A percentile compares a stretch with the other conserved stretches of the same genome.
These are phyloP conservation scores for Sungouiella thailandica DNA, from an alignment of 805 yeast species.

Conservation along the genomic window DNA sequence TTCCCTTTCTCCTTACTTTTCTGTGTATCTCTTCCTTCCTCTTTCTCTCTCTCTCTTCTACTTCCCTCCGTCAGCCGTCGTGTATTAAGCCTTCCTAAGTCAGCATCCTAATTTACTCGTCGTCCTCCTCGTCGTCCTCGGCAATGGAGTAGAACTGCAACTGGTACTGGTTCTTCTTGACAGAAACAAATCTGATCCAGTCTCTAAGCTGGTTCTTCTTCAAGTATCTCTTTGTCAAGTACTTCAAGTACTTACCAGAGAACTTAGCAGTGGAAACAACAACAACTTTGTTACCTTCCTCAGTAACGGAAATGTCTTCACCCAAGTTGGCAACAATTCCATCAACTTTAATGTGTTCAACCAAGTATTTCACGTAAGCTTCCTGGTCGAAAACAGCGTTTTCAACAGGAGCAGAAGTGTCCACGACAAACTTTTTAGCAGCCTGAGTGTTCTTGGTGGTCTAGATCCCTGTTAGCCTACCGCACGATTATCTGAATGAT, in stretches of 20 bases:
- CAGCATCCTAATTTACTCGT: constrained; percentile 77
- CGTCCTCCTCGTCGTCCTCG: constrained; percentile 85
- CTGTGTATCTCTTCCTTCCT: too few species aligned
- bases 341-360: constrained; percentile 99
- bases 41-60: too few species aligned
- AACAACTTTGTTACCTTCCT: constrained; percentile 83
- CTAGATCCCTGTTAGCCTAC: constrained; percentile 71
- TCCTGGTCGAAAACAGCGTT: constrained; percentile 97
- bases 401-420: constrained; percentile 95
- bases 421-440: constrained; percentile 89
- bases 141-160: constrained; percentile 99
- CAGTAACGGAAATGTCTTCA: constrained; percentile 82
- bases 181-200: constrained; percentile 98
- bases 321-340: constrained; percentile 96
- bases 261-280: constrained; percentile 90
- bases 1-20: too few species aligned
- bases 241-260: constrained; percentile 99
- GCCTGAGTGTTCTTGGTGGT: constrained; percentile 66
- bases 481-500: constrained; percentile 44
- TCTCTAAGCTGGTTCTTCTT: constrained; percentile 99
- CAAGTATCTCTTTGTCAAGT: constrained; percentile 99
- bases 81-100: too few species aligned
- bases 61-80: too few species aligned
- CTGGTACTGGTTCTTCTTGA: constrained; percentile 92
- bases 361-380: constrained; percentile 94